Base-by-base conservation (phyloP, 371 early-diverging fungal genomes). In the Umbelopsis sp. region DNA sequence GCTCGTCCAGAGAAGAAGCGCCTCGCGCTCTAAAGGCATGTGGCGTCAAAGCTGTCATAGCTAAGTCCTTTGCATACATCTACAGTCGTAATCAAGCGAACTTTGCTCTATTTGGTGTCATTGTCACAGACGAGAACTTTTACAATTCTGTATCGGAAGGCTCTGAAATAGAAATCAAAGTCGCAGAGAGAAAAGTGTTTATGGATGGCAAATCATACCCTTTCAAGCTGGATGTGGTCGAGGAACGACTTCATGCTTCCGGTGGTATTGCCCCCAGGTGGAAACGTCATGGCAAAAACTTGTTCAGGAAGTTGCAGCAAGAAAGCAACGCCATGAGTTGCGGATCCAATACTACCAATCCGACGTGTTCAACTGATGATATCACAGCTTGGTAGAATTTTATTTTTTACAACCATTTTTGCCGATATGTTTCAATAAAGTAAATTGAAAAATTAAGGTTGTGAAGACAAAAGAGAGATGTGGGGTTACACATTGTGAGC, bases 241-340 rank as follows among this genome's bases (percentile, higher is more conserved):
- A 92, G 76, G 92, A 92, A 81, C 84, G 87, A 50, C 80, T 92
- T 65, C 85, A 91, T 73, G 79, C 85, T n/a, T 89, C 89, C 63
- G 92, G 92, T 70, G 92, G 92, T 66, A 90, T 92, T 24, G 91
- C 92, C 7, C 84, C 89, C 73, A 87, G 92, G 86, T 92, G 91
- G 85, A 77, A 86, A 65, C 82, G 85, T 57, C 89, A 92, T 74
- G 91, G 92, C 68, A 82, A 86, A 70, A 77, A 82, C 65, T 71
- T 92, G 62, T 92, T 92, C 86, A 63, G 65, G 38, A 37, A 69
- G 18, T 48, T 69, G 38, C 69, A 69, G 37, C 67, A 65, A 24
- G 69, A 69, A 65, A 66, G 41, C 4, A 18, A 44, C 5, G 4
- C 24, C 18, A n/a, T 22, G 22, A 65, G 35, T 2, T 63, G 44